Conservation (phyloP, 257 asterid species). For the Salvia hispanica region DNA sequence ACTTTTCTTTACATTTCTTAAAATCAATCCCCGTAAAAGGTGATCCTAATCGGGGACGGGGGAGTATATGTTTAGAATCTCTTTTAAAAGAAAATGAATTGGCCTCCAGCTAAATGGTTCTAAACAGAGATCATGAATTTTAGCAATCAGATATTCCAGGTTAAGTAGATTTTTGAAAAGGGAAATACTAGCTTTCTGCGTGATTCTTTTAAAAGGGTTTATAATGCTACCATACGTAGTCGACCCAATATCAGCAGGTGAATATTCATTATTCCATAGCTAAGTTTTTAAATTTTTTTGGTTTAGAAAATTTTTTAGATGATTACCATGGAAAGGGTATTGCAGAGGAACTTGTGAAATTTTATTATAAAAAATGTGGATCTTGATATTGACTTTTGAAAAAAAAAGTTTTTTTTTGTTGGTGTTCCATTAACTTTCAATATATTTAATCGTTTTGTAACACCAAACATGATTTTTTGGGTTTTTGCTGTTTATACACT, state of each 20-base stretch:
- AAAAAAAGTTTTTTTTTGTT: conserved; percentile 12
- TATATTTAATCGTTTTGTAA: conserved; percentile 4
- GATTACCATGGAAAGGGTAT: background rate
- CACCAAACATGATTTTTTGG: conserved; percentile 12
- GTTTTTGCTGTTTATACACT: conserved; percentile 8
- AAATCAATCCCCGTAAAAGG: too few relatives aligned
- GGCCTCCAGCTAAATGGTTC: background rate
- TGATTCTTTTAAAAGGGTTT: background rate
- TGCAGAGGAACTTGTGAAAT: background rate
- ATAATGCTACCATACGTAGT: background rate
- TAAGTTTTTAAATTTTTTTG: background rate
- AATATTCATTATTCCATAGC: background rate
- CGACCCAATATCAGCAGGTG: conserved; percentile 7
- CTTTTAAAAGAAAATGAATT: background rate
- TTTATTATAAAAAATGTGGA: background rate
- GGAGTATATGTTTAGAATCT: background rate
- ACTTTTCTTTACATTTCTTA: too few relatives aligned
- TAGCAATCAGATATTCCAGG: too few relatives aligned
- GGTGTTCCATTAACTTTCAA: background rate
- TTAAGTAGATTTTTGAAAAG: background rate
- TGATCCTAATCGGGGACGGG: too few relatives aligned
- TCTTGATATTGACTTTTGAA: background rate
- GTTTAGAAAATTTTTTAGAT: background rate
- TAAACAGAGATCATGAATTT: background rate
- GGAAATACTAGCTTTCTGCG: background rate